A percentile compares a stretch with the other conserved stretches of the same genome.
These are phyloP conservation scores for Lyophyllum atratum DNA, from an alignment of 768 basidiomycete genomes.

Conservation along the genomic window DNA sequence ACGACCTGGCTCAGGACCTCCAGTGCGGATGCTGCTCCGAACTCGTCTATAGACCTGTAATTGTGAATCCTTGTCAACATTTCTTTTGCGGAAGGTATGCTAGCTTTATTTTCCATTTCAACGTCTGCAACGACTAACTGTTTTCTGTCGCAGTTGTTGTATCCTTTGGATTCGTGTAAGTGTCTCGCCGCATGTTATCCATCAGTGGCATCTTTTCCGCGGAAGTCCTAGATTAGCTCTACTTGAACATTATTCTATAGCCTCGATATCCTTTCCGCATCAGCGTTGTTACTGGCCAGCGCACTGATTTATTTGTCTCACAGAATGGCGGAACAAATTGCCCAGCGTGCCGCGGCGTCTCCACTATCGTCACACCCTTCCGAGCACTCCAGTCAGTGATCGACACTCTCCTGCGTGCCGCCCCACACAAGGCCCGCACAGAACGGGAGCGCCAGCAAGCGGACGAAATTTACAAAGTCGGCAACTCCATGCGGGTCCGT, in stretches of 20 bases:
- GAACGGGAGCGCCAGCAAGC: conserved; percentile 78
- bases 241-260: background rate
- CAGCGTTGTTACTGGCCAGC: background rate
- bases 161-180: conserved; percentile 83
- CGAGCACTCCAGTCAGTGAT: conserved; percentile 73
- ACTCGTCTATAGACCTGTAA: conserved; percentile 78
- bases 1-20: conserved; percentile 71
- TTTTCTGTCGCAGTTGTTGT: conserved; percentile 58
- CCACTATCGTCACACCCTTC: conserved; percentile 70
- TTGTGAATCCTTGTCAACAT: conserved; percentile 85
- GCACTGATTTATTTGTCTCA: conserved; percentile 18
- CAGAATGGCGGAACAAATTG: conserved; percentile 87
- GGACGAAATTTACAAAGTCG: conserved; percentile 74
- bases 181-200: conserved; percentile 22
- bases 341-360: conserved; percentile 75
- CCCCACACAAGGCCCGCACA: conserved; percentile 67
- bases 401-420: conserved; percentile 69
- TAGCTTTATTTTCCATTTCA: background rate
- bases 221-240: background rate
- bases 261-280: background rate
- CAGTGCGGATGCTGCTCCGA: conserved; percentile 87
- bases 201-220: conserved; percentile 8
- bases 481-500: conserved; percentile 61
- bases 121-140: background rate
- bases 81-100: conserved; percentile 87